These are phyloP conservation scores for Rhizophora mangle DNA, from an alignment of 345 rosid genomes.

Conservation along the genomic window DNA sequence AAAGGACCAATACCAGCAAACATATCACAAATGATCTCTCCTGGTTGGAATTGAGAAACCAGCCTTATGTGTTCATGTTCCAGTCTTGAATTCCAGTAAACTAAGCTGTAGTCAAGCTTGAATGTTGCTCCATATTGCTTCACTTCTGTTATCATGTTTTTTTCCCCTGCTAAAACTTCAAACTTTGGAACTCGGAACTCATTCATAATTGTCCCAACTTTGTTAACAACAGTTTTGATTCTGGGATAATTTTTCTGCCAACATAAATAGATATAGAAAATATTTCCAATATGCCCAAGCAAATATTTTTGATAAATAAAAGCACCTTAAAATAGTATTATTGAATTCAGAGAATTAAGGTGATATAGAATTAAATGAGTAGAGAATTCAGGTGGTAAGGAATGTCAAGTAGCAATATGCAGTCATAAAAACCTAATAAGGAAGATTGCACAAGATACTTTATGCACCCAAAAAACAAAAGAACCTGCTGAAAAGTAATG, in stretches of 20 bases:
- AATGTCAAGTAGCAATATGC: neutral
- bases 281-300: neutral
- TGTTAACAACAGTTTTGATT: slow-evolving; percentile 78
- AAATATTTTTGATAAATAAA: neutral
- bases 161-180: slow-evolving; percentile 86
- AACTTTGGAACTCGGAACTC: slow-evolving; percentile 93
- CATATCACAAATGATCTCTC: slow-evolving; percentile 91
- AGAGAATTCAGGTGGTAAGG: neutral
- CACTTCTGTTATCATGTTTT: slow-evolving; percentile 80
- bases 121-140: slow-evolving; percentile 90
- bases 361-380: neutral
- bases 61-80: slow-evolving; percentile 89
- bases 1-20: slow-evolving; percentile 97
- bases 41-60: slow-evolving; percentile 65
- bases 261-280: neutral
- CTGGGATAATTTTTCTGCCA: slow-evolving; percentile 88
- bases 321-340: neutral
- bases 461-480: too few relatives aligned
- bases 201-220: slow-evolving; percentile 74
- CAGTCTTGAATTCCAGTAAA: slow-evolving; percentile 94
- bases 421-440: neutral
- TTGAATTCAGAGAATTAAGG: neutral
- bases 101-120: slow-evolving; percentile 81
- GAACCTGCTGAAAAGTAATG: neutral
- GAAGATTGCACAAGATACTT: neutral